These are phyloP conservation scores for Trypanosoma mega DNA, from an alignment of 208 protist species.

Conservation along the genomic window DNA sequence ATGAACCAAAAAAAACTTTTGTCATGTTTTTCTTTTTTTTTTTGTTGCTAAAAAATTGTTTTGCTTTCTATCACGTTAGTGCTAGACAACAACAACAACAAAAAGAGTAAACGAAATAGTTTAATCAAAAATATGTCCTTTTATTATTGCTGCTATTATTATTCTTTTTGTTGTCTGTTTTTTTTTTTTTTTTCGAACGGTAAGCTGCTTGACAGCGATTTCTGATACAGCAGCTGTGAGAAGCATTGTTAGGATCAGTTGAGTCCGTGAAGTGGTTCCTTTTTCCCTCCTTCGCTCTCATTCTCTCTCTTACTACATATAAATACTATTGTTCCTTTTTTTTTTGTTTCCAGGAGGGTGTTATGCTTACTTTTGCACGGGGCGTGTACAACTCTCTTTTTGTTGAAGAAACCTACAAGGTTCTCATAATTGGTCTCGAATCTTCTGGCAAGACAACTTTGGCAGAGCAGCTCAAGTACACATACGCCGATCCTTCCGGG, in stretches of 20 bases:
- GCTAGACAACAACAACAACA: too few species aligned
- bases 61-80: too few species aligned
- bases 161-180: background rate
- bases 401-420: constrained; percentile 78
- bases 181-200: background rate
- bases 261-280: background rate
- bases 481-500: constrained; percentile 34
- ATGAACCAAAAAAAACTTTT: background rate
- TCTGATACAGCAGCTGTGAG: too few species aligned
- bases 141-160: background rate
- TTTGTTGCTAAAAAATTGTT: background rate
- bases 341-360: background rate
- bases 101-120: too few species aligned
- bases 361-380: constrained; percentile 65
- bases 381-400: constrained; percentile 76
- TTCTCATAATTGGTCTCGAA: constrained; percentile 95
- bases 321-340: background rate
- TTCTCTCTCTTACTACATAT: background rate
- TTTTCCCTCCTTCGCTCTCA: constrained; percentile 1
- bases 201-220: too few species aligned
- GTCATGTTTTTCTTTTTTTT: background rate
- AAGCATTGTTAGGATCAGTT: too few species aligned
- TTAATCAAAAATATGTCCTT: too few species aligned
- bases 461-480: constrained; percentile 96
- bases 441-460: constrained; percentile 98